phyloP scores from a whole-genome alignment of 2,329 filamentous ascomycete genomes.

The Exserohilum rostratum region DNA sequence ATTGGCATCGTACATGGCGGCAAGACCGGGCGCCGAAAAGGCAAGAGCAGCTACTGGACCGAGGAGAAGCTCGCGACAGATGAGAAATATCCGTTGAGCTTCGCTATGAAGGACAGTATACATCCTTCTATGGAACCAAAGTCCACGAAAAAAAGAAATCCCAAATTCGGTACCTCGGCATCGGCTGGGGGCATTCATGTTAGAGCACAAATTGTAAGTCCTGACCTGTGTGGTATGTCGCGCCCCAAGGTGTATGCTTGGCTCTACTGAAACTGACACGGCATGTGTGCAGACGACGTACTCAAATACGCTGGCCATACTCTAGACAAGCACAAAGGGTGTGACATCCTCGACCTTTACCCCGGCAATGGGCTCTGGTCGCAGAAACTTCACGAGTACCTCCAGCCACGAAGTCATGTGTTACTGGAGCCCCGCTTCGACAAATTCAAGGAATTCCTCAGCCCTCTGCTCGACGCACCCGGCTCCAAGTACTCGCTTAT shows the following conservation, averaged over 20 bases:
- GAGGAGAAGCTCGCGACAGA: slow-evolving; percentile 20
- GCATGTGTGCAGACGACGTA: slow-evolving; percentile 64
- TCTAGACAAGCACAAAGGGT: slow-evolving; percentile 72
- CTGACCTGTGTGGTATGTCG: slow-evolving; percentile 53
- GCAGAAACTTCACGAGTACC: slow-evolving; percentile 71
- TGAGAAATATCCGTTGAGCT: slow-evolving; percentile 23
- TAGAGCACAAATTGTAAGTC: slow-evolving; percentile 51
- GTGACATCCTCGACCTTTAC: slow-evolving; percentile 86
- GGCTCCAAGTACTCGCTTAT: slow-evolving; percentile 58
- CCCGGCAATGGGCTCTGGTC: slow-evolving; percentile 84
- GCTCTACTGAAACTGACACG: slow-evolving; percentile 14
- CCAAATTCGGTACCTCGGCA: background rate
- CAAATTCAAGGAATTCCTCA: slow-evolving; percentile 66
- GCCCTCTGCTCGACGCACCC: slow-evolving; percentile 48
- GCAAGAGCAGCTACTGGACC: slow-evolving; percentile 12
- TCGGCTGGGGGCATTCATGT: slow-evolving; percentile 11
- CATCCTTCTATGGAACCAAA: slow-evolving; percentile 12
- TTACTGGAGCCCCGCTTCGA: slow-evolving; percentile 74
- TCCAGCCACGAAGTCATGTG: slow-evolving; percentile 82
- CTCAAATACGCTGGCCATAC: slow-evolving; percentile 71
- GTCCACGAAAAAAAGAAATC: slow-evolving; percentile 3
- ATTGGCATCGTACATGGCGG: slow-evolving; percentile 3
- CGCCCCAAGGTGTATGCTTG: slow-evolving; percentile 12
- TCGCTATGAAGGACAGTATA: slow-evolving; percentile 12
- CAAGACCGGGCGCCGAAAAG: slow-evolving; percentile 3